phyloP scores from a whole-genome alignment of 108 stramenopile genomes.

The Nannochloropsis gaditana region DNA sequence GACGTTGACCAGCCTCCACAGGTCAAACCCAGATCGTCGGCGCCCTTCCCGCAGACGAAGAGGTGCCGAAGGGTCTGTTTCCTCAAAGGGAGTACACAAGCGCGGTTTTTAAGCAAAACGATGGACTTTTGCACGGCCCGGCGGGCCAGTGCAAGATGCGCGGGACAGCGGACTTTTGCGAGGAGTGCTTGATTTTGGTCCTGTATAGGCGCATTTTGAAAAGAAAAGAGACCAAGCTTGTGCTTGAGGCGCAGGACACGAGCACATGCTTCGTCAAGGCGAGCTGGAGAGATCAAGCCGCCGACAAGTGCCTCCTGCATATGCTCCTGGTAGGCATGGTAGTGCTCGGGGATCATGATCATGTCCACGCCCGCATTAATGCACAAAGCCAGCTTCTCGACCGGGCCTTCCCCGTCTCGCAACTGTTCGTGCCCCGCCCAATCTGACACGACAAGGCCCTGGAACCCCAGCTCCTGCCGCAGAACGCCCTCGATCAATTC shows the following conservation, averaged over 20 bases:
- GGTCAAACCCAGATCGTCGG: not conserved
- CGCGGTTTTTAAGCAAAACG: not conserved
- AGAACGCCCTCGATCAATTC: not conserved
- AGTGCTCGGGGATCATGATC: conserved; percentile 17
- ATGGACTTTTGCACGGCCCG: not conserved
- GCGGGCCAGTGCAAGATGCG: not conserved
- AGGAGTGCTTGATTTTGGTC: not conserved
- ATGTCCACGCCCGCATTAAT: not conserved
- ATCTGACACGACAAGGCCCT: not conserved
- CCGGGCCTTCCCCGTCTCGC: not conserved
- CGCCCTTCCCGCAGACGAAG: not conserved
- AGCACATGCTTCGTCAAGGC: conserved; percentile 1
- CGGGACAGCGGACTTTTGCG: not conserved
- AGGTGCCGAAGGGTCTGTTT: not conserved
- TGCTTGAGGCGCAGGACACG: conserved; percentile 14
- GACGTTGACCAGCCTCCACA: conserved; percentile 12
- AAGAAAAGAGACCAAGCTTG: not conserved
- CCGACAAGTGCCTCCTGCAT: not conserved
- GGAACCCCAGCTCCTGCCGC: conserved; percentile 4
- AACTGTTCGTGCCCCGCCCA: not conserved
- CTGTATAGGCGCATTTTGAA: not conserved
- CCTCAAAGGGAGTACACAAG: not conserved
- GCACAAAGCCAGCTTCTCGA: not conserved
- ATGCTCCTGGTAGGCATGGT: not conserved
- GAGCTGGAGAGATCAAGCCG: not conserved